Evolutionary conservation across 1,284 basidiomycete genomes (phyloP), one percentile per base, ranked within the genome.

Genomic region (Cryptococcus jaspeensis): DNA sequence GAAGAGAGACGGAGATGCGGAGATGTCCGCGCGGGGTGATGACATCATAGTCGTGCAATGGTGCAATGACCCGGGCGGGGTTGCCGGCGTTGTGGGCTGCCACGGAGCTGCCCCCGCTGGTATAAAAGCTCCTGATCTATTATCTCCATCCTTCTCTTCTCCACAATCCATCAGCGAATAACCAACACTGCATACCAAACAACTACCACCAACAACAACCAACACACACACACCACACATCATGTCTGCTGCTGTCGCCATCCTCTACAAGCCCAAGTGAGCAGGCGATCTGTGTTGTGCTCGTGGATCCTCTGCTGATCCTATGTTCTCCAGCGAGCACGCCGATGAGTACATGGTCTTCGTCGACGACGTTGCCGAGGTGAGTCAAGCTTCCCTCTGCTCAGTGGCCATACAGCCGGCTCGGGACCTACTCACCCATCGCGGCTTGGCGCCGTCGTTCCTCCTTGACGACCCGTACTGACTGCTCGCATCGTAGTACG

Each of bases 281-380:
- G 51, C 22, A 18, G 11, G n/a, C 49, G 13, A 50, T 18, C 2
- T 20, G 32, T 15, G 28, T 32, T n/a, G n/a, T n/a, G n/a, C n/a
- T n/a, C 16, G 40, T 28, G 28, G 37, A 23, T 28, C 16, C 1
- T 39, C 20, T 2, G 16, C 38, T 20, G 42, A 32, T 32, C 23
- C 20, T 43, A 11, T 15, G 5, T 44, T 35, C 28, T 37, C 55
- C 22, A 59, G 62, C 59, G 65, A 71, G 65, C 69, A 75, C 59
- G 73, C 66, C 23, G 69, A 71, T 55, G 70, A 75, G 62, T 75
- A 73, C 65, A 56, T 74, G 48, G 67, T 76, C 58, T 70, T 72
- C 55, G 59, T 76, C 53, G 72, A 73, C 38, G 74, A 76, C 62
- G 64, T 66, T 56, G 54, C 61, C 40, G 73, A 74, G 63, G 70